Evolutionary conservation across 345 rosid species (phyloP).

Genomic region (Anacardium occidentale): DNA sequence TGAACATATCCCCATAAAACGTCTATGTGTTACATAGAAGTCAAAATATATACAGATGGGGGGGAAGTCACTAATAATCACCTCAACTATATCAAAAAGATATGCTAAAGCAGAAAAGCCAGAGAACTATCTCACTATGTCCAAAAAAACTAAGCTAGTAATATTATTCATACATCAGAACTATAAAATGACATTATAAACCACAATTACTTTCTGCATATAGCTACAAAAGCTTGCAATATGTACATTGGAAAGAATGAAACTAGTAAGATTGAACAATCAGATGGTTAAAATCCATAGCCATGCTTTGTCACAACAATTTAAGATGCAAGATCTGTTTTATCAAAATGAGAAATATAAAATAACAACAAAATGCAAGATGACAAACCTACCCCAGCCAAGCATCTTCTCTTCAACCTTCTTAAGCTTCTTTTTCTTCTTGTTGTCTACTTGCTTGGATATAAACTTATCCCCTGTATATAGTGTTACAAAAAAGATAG

Average conservation of each 20-base stretch:
- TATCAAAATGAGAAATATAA: no score
- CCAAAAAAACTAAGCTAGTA: background rate
- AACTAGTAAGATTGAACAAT: background rate
- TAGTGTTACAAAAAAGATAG: background rate
- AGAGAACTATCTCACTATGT: background rate
- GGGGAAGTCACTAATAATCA: background rate
- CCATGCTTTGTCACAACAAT: background rate
- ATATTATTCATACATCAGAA: background rate
- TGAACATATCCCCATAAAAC: background rate
- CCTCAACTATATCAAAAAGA: background rate
- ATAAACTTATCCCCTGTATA: conserved; percentile 81
- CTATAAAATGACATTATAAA: background rate
- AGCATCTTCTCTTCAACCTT: conserved; percentile 90
- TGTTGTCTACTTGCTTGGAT: conserved; percentile 71
- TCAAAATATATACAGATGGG: background rate
- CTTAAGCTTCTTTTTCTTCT: conserved; percentile 90
- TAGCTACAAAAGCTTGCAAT: background rate
- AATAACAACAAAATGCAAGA: background rate
- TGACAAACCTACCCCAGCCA: conserved; percentile 77
- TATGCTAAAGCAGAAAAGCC: background rate
- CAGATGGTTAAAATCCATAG: background rate
- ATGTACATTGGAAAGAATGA: background rate
- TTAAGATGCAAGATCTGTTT: background rate
- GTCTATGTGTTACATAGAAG: background rate
- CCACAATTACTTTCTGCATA: conserved; percentile 3